phyloP scores from a whole-genome alignment of 1,284 basidiomycete genomes.

The Psilocybe mexicana region DNA sequence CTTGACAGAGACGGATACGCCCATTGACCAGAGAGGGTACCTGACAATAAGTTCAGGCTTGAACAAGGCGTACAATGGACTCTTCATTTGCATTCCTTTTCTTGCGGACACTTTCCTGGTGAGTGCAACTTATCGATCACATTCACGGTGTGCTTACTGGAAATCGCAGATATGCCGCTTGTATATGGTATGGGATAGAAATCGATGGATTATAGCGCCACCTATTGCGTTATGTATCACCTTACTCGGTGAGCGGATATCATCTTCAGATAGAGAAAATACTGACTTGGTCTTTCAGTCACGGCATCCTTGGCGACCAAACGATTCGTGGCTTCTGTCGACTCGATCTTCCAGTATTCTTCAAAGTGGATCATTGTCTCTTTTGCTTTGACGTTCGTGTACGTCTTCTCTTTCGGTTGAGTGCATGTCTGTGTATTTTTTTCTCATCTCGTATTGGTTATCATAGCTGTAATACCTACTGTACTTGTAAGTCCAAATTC shows the following conservation, averaged over 20 bases:
- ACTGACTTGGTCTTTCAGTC: not conserved
- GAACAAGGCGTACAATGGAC: not conserved
- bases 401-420: not conserved
- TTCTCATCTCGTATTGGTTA: not conserved
- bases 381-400: constrained; percentile 10
- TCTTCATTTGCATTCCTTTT: constrained; percentile 2
- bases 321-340: not conserved
- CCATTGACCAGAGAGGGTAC: not conserved
- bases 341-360: constrained; percentile 2
- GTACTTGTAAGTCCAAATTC: not conserved
- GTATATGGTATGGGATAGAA: constrained; percentile 5
- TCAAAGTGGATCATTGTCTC: constrained; percentile 3
- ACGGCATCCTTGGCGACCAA: not conserved
- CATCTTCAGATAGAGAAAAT: not conserved
- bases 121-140: not conserved
- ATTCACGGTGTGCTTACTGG: not conserved
- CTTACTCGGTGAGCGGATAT: not conserved
- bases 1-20: not conserved
- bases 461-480: constrained; percentile 5
- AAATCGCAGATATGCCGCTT: constrained; percentile 7
- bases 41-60: not conserved
- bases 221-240: not conserved
- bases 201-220: not conserved
- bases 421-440: not conserved
- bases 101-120: constrained; percentile 11